Conservation (phyloP, 2,329 filamentous ascomycete genomes). For the Apiospora sp. region DNA sequence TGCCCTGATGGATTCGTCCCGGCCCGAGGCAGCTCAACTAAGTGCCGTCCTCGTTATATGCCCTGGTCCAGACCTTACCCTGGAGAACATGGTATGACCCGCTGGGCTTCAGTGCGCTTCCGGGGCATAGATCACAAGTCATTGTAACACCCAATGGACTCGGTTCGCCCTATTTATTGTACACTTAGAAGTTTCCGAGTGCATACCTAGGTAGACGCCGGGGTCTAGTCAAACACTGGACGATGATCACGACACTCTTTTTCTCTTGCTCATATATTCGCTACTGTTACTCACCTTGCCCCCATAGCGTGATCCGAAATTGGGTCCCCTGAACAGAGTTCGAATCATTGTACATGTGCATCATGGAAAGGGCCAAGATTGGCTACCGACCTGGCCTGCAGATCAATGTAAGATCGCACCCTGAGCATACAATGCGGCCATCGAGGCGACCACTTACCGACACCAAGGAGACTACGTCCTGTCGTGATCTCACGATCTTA, state of each 20-base stretch:
- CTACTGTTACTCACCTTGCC: background rate
- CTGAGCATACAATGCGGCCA: background rate
- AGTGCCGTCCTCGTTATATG: background rate
- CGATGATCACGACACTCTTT: background rate
- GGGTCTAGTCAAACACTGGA: background rate
- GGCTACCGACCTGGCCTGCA: background rate
- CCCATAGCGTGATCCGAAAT: background rate
- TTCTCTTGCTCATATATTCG: background rate
- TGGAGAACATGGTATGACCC: background rate
- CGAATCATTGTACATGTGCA: background rate
- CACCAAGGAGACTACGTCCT: slow-evolving; percentile 4
- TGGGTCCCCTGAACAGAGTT: background rate
- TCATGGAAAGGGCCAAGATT: background rate
- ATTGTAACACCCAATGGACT: background rate
- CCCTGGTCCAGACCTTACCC: background rate
- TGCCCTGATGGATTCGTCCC: background rate
- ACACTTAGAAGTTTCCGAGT: background rate
- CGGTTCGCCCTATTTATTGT: background rate
- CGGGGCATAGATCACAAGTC: background rate
- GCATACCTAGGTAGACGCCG: background rate
- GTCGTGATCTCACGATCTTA: slow-evolving; percentile 1
- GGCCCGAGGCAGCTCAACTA: slow-evolving; percentile 5
- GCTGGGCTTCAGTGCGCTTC: background rate
- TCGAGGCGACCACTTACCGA: slow-evolving; percentile 1
- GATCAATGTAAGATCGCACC: background rate